Conservation (phyloP, 441 rosid genomes). For the Euphorbia schlechtendalii region DNA sequence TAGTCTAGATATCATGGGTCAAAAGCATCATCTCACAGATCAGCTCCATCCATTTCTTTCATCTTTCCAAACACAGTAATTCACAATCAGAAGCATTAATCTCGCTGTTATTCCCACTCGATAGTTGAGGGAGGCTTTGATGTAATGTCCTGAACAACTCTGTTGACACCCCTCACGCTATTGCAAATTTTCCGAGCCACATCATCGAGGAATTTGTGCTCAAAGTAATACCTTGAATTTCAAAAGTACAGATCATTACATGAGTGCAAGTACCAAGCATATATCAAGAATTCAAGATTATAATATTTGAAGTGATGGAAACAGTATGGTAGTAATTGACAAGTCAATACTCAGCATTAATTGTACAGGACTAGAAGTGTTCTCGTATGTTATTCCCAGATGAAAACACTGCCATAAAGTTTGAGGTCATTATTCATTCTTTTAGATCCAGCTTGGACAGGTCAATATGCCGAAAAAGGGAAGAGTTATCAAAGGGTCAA, state of each 20-base stretch:
- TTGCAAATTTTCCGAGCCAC: slow-evolving; percentile 80
- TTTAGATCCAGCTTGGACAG: no score
- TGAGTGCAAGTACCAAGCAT: not conserved
- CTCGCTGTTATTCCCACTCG: slow-evolving; percentile 69
- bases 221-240: slow-evolving; percentile 73
- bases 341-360: not conserved
- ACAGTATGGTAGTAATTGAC: not conserved
- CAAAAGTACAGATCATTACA: not conserved
- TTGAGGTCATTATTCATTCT: not conserved
- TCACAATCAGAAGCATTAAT: slow-evolving; percentile 14
- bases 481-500: no score
- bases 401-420: not conserved
- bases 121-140: slow-evolving; percentile 97
- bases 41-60: slow-evolving; percentile 7
- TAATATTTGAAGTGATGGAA: no score
- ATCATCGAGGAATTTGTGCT: slow-evolving; percentile 73
- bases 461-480: no score
- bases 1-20: slow-evolving; percentile 15
- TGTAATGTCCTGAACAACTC: slow-evolving; percentile 89
- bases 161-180: slow-evolving; percentile 79
- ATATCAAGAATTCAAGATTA: no score
- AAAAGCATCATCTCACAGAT: slow-evolving; percentile 18
- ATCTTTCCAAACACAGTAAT: slow-evolving; percentile 11
- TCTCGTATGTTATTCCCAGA: no score
- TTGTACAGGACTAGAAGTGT: not conserved